Evolutionary conservation across 805 yeast genomes (phyloP).

Genomic region (Wickerhamomyces canadensis): DNA sequence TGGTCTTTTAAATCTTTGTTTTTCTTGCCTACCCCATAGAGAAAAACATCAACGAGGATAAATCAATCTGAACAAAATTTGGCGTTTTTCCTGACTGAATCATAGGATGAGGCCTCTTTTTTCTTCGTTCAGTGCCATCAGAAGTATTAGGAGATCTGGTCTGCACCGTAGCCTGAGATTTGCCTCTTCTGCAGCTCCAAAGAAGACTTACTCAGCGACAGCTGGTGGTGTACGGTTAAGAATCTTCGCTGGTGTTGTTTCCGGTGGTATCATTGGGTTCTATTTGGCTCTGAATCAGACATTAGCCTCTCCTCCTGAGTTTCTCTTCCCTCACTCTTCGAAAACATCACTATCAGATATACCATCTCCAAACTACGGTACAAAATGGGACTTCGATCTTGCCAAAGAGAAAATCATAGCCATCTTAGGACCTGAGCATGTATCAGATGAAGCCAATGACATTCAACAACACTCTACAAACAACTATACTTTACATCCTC

Average conservation of each 20-base stretch:
- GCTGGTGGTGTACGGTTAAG: not conserved
- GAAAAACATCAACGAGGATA: no score
- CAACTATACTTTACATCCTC: conserved; percentile 43
- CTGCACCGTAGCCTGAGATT: no score
- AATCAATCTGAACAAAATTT: no score
- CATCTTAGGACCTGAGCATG: conserved; percentile 29
- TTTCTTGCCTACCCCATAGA: no score
- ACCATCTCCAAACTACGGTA: conserved; percentile 22
- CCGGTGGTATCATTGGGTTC: conserved; percentile 18
- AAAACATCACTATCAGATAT: conserved; percentile 17
- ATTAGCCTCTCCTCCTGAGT: conserved; percentile 20
- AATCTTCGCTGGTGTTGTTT: conserved; percentile 13
- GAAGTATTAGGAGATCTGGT: no score
- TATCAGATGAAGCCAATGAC: conserved; percentile 24
- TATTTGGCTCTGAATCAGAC: conserved; percentile 23
- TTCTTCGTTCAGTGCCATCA: no score
- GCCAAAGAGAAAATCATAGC: conserved; percentile 24
- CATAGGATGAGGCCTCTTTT: no score
- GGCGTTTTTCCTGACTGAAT: no score
- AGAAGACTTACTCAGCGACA: not conserved
- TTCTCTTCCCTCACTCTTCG: conserved; percentile 25
- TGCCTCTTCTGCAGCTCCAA: not conserved
- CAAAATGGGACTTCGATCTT: conserved; percentile 22
- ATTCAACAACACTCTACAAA: conserved; percentile 42
- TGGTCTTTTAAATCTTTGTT: no score